phyloP scores from a whole-genome alignment of 495 filamentous ascomycete species.

The Aspergillus conjunctus region DNA sequence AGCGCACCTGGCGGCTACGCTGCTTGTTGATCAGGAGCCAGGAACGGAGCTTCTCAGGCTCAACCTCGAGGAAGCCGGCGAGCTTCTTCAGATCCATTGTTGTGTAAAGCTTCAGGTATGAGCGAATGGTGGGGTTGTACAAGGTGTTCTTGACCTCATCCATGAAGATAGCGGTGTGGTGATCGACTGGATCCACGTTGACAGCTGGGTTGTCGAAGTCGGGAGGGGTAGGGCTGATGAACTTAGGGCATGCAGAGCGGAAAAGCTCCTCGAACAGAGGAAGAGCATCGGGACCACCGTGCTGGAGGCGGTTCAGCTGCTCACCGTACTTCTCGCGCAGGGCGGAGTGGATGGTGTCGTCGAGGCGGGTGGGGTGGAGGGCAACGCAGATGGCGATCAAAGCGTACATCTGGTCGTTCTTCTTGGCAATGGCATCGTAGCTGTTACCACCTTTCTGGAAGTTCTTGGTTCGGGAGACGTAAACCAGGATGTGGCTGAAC shows the following conservation, averaged over 20 bases:
- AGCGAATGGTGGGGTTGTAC: conserved; percentile 89
- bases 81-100: conserved; percentile 99
- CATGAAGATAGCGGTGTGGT: conserved; percentile 98
- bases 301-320: conserved; percentile 92
- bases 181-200: conserved; percentile 96
- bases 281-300: conserved; percentile 89
- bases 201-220: conserved; percentile 93
- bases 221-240: conserved; percentile 95
- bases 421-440: conserved; percentile 98
- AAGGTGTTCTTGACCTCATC: conserved; percentile 98
- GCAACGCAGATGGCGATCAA: conserved; percentile 98
- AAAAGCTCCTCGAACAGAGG: conserved; percentile 98
- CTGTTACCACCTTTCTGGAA: conserved; percentile 96
- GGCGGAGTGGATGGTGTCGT: conserved; percentile 98
- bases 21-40: conserved; percentile 98
- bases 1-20: conserved; percentile 91
- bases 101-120: conserved; percentile 97
- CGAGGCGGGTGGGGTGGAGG: conserved; percentile 92
- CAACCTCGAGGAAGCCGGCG: conserved; percentile 92
- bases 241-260: conserved; percentile 93
- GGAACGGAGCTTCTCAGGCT: conserved; percentile 85
- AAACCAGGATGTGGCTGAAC: conserved; percentile 99
- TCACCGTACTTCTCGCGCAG: conserved; percentile 98
- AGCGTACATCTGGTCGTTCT: conserved; percentile 99
- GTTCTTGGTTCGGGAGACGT: conserved; percentile 98